A percentile compares a stretch with the other conserved stretches of the same genome.
Evolutionary conservation across 345 rosid genomes (phyloP).

Genomic region (Heritiera littoralis): DNA sequence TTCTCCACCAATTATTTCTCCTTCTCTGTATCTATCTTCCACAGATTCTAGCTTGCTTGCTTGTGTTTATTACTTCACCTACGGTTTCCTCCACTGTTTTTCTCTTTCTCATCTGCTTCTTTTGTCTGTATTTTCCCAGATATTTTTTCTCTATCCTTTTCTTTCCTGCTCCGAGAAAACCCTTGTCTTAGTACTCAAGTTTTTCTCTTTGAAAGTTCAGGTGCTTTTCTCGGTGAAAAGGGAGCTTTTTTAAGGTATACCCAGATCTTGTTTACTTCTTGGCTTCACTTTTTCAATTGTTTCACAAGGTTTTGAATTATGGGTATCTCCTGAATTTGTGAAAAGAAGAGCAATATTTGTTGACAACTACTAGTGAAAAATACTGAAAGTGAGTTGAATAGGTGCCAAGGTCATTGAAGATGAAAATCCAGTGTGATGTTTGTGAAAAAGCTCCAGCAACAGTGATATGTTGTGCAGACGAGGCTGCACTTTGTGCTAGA

Average conservation of each 20-base stretch:
- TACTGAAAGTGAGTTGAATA: neutral
- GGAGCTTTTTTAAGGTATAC: neutral
- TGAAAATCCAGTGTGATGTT: conserved; percentile 98
- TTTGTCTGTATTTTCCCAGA: conserved; percentile 12
- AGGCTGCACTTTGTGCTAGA: conserved; percentile 84
- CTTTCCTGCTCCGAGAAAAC: neutral
- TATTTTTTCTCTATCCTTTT: neutral
- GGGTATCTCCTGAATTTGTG: neutral
- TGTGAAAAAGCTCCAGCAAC: conserved; percentile 96
- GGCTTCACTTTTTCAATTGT: neutral
- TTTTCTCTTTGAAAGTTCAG: neutral
- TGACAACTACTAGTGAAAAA: neutral
- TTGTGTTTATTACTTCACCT: neutral
- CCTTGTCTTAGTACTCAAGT: too few relatives aligned
- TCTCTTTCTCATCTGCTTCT: neutral
- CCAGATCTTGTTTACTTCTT: neutral
- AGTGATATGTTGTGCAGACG: conserved; percentile 96
- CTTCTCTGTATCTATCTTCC: neutral
- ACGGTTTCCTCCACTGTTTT: neutral
- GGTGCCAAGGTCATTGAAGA: conserved; percentile 17
- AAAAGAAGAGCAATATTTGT: neutral
- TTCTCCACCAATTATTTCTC: neutral
- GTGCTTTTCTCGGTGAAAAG: neutral
- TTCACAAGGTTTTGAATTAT: neutral
- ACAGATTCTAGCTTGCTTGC: neutral